phyloP scores from a whole-genome alignment of 2,329 filamentous ascomycete genomes.

The Zasmidium angulare region DNA sequence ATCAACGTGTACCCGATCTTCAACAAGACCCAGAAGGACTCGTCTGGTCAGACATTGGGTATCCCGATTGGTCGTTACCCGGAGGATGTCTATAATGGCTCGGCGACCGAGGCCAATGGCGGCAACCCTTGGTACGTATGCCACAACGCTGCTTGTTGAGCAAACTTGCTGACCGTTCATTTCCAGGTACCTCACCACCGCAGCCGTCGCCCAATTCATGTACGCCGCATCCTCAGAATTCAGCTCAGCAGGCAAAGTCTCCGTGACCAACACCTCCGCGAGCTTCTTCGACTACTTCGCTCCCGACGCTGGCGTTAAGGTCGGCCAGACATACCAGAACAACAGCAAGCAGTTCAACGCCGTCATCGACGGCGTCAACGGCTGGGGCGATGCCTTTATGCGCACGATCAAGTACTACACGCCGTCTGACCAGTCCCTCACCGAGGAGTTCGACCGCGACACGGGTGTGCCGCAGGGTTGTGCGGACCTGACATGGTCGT shows the following conservation, averaged over 20 bases:
- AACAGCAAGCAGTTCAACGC: conserved; percentile 23
- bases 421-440: conserved; percentile 27
- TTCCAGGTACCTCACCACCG: conserved; percentile 31
- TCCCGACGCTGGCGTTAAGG: conserved; percentile 23
- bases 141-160: no score
- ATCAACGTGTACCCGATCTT: conserved; percentile 31
- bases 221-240: conserved; percentile 28
- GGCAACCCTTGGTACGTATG: conserved; percentile 34
- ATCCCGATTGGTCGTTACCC: conserved; percentile 38
- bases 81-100: conserved; percentile 38
- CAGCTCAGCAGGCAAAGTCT: conserved; percentile 22
- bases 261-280: conserved; percentile 29
- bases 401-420: conserved; percentile 35
- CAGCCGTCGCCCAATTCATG: conserved; percentile 34
- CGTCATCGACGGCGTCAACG: conserved; percentile 28
- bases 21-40: conserved; percentile 26
- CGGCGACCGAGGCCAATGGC: conserved; percentile 29
- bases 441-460: conserved; percentile 35
- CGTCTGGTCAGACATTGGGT: conserved; percentile 27
- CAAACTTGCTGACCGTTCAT: no score
- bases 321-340: conserved; percentile 26
- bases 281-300: conserved; percentile 38
- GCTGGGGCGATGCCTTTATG: conserved; percentile 38
- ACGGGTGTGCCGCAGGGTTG: conserved; percentile 30
- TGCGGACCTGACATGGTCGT: conserved; percentile 36